A percentile compares a stretch with the other conserved stretches of the same genome.
Conservation (phyloP, 225 moss, liverwort and hornwort genomes). For the Sphagnum contortum region DNA sequence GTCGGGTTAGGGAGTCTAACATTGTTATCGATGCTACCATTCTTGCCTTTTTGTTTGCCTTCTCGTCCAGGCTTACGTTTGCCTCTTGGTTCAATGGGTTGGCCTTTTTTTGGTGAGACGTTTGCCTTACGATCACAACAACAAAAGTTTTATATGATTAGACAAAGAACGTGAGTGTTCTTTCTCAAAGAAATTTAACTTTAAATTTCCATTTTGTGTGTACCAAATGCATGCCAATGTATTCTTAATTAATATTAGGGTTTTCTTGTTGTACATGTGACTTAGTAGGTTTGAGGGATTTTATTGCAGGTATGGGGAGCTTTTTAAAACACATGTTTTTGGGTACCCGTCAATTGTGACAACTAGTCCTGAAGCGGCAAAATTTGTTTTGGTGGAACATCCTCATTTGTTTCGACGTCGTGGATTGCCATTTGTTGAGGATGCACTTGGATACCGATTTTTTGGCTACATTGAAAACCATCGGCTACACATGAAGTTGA, state of each 20-base stretch:
- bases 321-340: slow-evolving; percentile 23
- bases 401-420: slow-evolving; percentile 7
- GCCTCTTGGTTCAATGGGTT: slow-evolving; percentile 6
- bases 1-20: background rate
- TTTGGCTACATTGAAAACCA: slow-evolving; percentile 12
- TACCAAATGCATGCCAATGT: too few relatives aligned
- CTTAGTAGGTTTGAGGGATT: too few relatives aligned
- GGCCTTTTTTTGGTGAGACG: slow-evolving; percentile 5
- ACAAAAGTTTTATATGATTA: slow-evolving; percentile 1
- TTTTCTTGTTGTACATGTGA: too few relatives aligned
- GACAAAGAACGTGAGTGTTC: slow-evolving; percentile 3
- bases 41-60: background rate
- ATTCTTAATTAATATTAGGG: too few relatives aligned
- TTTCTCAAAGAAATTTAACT: background rate
- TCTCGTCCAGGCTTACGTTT: slow-evolving; percentile 2
- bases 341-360: slow-evolving; percentile 14
- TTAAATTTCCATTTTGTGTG: too few relatives aligned
- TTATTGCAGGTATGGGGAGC: slow-evolving; percentile 19
- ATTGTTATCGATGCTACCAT: background rate
- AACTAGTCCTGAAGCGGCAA: slow-evolving; percentile 19
- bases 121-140: background rate
- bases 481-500: slow-evolving; percentile 9
- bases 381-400: slow-evolving; percentile 22
- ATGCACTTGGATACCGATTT: slow-evolving; percentile 8
- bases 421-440: slow-evolving; percentile 12